Base-by-base conservation (phyloP, 83 land plant species). In the Picea engelmannii region DNA sequence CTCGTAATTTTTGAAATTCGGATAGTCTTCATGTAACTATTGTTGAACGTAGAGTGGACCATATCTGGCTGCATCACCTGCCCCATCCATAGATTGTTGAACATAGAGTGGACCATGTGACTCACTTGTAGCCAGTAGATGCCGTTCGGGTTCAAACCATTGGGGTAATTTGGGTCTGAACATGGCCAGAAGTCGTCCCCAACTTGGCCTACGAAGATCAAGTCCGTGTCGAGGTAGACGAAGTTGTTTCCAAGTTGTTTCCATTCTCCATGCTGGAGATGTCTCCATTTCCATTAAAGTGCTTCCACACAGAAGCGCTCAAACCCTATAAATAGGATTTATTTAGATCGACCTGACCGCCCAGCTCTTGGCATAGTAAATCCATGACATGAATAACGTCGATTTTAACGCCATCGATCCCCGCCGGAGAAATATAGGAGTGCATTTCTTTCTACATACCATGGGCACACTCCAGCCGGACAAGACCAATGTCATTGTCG, bases 371-470 rank as follows among this genome's bases (percentile, higher is more conserved):
- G 68, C 88, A 78, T 42, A 88, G 35, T 76, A 85, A 70, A 85
- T 88, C 90, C 82, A 88, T 24, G 40, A 88, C 95, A 71, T 93
- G 94, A 55, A 93, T 86, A 58, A 93, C 92, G 78, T 93, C 96
- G 27, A 94, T 86, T 61, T 94, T 94, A 65, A 94, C 95, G 6
- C 96, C 95, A 20, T 92, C 91, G 62, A 94, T 84, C 12, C 96
- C 95, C 12, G 76, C 86, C 7, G 71, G 18, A 60, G 83, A 83
- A 61, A 94, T 81, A 35, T 90, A 89, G 1, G 91, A 83, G 73
- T 94, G 96, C 27, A 94, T 63, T 5, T 88, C 87, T 52, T 90
- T 88, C 78, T 87, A 94, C 80, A 94, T 59, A 38, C 87, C 80
- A 1, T 69, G 82, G 68, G 78, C 91, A 2, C 6, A 49, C 64